A percentile compares a stretch with the other conserved stretches of the same genome.
Conservation (phyloP, 805 yeast genomes). For the Wickerhamomyces chaumierensis region DNA sequence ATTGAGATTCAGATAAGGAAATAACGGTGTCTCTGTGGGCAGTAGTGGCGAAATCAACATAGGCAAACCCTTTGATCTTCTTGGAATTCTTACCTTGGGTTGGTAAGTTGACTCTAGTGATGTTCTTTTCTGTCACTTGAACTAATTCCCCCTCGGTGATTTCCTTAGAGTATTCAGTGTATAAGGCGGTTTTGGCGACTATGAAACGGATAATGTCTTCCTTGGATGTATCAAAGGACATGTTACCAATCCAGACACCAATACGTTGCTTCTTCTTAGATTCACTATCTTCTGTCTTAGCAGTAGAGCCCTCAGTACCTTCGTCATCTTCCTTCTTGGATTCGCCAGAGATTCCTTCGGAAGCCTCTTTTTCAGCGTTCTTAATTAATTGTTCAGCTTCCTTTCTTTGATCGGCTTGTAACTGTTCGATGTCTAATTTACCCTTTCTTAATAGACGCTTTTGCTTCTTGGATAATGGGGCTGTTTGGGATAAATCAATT, state of each 20-base stretch:
- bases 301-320: conserved; percentile 1
- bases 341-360: conserved; percentile 5
- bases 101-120: conserved; percentile 77
- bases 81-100: conserved; percentile 41
- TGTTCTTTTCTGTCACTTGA: conserved; percentile 41
- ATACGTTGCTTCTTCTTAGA: conserved; percentile 26
- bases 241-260: conserved; percentile 93
- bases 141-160: conserved; percentile 21
- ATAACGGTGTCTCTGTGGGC: conserved; percentile 55
- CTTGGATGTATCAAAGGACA: conserved; percentile 71
- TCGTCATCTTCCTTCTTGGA: conserved; percentile 10
- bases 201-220: conserved; percentile 64
- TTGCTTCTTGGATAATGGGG: conserved; percentile 87
- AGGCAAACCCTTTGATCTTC: conserved; percentile 78
- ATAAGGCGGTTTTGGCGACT: conserved; percentile 40
- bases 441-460: conserved; percentile 77
- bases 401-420: conserved; percentile 29
- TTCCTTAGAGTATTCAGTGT: conserved; percentile 19
- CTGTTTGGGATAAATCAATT: conserved; percentile 55
- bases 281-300: conserved; percentile 16
- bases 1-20: conserved; percentile 52
- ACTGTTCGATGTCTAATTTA: conserved; percentile 47
- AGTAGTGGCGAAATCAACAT: conserved; percentile 62
- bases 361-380: conserved; percentile 22
- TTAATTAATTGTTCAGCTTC: conserved; percentile 28